phyloP scores from a whole-genome alignment of 2,329 filamentous ascomycete species.

The Tympanopsis confertula region DNA sequence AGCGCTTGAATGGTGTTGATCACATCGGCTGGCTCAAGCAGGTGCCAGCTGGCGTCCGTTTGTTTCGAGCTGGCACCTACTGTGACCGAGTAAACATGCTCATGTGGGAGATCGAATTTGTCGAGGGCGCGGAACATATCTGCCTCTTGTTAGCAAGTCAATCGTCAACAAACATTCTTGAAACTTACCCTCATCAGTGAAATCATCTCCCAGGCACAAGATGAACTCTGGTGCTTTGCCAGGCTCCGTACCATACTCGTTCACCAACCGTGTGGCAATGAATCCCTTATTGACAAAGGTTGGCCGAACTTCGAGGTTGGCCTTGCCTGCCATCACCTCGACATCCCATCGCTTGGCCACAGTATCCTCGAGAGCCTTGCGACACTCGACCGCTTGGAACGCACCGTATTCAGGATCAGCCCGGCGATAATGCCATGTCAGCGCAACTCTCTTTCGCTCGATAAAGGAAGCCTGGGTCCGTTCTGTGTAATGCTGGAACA shows the following conservation, averaged over 20 bases:
- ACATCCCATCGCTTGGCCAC: slow-evolving; percentile 76
- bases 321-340: slow-evolving; percentile 93
- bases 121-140: slow-evolving; percentile 80
- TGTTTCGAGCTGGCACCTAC: slow-evolving; percentile 87
- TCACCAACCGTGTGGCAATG: slow-evolving; percentile 74
- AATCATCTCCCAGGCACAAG: slow-evolving; percentile 86
- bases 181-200: slow-evolving; percentile 68
- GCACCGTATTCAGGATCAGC: slow-evolving; percentile 76
- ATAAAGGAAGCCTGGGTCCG: slow-evolving; percentile 84
- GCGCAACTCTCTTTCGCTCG: slow-evolving; percentile 82
- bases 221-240: slow-evolving; percentile 52
- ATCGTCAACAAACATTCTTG: not conserved
- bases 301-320: slow-evolving; percentile 91
- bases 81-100: slow-evolving; percentile 79
- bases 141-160: not conserved
- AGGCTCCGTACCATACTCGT: slow-evolving; percentile 48
- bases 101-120: slow-evolving; percentile 36
- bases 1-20: slow-evolving; percentile 36
- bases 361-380: slow-evolving; percentile 66
- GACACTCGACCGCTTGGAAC: slow-evolving; percentile 70
- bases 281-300: slow-evolving; percentile 97
- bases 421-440: slow-evolving; percentile 95
- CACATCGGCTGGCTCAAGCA: slow-evolving; percentile 80
- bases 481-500: slow-evolving; percentile 84
- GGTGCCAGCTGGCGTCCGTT: slow-evolving; percentile 80